Evolutionary conservation across 2,329 filamentous ascomycete species (phyloP).

Genomic region (Corynespora cassiicola): DNA sequence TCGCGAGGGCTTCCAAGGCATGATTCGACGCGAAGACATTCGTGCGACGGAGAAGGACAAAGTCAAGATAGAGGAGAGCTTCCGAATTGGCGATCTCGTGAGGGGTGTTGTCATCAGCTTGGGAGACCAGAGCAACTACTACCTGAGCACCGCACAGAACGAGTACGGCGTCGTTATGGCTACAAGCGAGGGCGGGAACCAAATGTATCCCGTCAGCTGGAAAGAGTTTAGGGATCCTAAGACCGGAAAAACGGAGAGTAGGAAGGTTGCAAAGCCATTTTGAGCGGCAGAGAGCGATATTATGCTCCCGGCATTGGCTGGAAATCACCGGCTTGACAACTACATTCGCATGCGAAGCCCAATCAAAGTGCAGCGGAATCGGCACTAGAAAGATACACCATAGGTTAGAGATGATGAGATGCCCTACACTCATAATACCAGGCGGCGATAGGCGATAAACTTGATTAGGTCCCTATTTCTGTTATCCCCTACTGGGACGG

Average conservation of each 20-base stretch:
- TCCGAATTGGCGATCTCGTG: slow-evolving; percentile 91
- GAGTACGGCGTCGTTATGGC: slow-evolving; percentile 95
- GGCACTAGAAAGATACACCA: no score
- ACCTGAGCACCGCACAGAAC: slow-evolving; percentile 89
- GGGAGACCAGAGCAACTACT: slow-evolving; percentile 94
- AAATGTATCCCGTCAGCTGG: slow-evolving; percentile 94
- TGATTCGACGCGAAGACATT: slow-evolving; percentile 89
- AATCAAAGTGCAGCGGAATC: no score
- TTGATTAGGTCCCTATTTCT: no score
- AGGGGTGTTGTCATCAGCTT: slow-evolving; percentile 86
- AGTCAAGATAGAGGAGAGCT: slow-evolving; percentile 88
- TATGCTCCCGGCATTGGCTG: no score
- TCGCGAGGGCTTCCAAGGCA: slow-evolving; percentile 81
- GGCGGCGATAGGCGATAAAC: no score
- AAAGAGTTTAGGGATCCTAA: slow-evolving; percentile 88
- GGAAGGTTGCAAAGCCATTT: slow-evolving; percentile 94
- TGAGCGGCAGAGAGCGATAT: no score
- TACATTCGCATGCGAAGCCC: no score
- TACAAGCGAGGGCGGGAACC: slow-evolving; percentile 82
- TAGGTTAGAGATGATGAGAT: no score
- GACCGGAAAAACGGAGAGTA: slow-evolving; percentile 75
- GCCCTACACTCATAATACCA: no score
- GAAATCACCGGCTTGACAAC: no score
- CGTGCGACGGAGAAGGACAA: slow-evolving; percentile 95
- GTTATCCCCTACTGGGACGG: no score